Evolutionary conservation across 345 rosid species (phyloP).

Genomic region (Crucihimalaya himalaica): DNA sequence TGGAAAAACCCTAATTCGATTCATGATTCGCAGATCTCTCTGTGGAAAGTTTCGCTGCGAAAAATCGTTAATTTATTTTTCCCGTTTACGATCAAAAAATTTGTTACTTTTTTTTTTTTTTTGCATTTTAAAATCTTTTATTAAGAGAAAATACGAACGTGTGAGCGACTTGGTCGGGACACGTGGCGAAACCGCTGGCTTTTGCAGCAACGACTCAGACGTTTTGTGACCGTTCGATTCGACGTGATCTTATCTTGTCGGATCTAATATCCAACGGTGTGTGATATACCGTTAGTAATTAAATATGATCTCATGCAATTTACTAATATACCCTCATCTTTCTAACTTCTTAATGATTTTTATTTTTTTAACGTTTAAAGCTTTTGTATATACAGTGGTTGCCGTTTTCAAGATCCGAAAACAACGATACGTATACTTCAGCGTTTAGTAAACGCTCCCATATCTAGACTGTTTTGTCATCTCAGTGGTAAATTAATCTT

Average conservation of each 20-base stretch:
- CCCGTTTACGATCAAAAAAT: neutral
- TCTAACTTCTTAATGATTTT: neutral
- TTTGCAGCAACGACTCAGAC: conserved; percentile 9
- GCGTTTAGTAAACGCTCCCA: conserved; percentile 1
- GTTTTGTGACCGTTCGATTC: conserved; percentile 32
- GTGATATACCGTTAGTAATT: conserved; percentile 3
- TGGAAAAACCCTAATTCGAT: conserved; percentile 45
- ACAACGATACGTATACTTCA: neutral
- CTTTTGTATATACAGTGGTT: conserved; percentile 11
- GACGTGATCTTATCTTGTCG: conserved; percentile 32
- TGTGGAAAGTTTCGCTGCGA: conserved; percentile 27
- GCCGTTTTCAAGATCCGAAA: neutral
- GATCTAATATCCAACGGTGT: conserved; percentile 23
- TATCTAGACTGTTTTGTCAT: neutral
- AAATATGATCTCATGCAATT: neutral
- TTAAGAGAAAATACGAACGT: conserved; percentile 27
- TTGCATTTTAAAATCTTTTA: neutral
- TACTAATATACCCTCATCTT: neutral
- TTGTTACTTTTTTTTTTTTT: neutral
- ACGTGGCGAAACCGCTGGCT: conserved; percentile 36
- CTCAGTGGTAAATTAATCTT: neutral
- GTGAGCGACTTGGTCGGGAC: conserved; percentile 35
- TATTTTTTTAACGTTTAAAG: conserved; percentile 10
- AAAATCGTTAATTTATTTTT: neutral
- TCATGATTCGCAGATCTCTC: conserved; percentile 41